Percentiles rank a stretch among this genome's conserved stretches.
These are phyloP conservation scores for Globisporangium paroecandrum DNA, from an alignment of 352 stramenopile species.

Conservation along the genomic window DNA sequence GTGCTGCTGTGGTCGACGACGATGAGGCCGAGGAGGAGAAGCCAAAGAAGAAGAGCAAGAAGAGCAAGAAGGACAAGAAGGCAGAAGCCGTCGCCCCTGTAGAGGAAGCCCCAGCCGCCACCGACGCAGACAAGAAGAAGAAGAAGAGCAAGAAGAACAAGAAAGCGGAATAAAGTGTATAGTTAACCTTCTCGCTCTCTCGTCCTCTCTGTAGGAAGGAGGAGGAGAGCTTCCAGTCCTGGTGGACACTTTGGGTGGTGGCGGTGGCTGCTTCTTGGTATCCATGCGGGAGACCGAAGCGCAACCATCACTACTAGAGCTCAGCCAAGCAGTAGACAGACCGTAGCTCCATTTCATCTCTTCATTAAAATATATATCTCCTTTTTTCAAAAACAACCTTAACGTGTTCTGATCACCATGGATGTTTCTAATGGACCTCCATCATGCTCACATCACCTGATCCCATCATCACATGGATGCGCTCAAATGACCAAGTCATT, in stretches of 20 bases:
- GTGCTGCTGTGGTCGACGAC: constrained; percentile 51
- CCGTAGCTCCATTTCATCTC: constrained; percentile 10
- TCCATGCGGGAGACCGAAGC: constrained; percentile 1
- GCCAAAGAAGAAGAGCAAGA: constrained; percentile 81
- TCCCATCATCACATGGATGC: not conserved
- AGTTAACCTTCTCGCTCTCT: constrained; percentile 31
- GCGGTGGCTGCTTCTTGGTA: not conserved
- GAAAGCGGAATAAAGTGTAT: constrained; percentile 67
- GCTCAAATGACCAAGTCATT: not conserved
- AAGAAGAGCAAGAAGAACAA: constrained; percentile 81
- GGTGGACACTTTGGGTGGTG: not conserved
- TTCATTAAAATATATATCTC: constrained; percentile 22
- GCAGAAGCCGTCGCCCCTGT: constrained; percentile 12
- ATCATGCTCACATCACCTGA: not conserved
- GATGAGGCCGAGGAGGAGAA: constrained; percentile 66
- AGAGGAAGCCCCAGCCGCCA: constrained; percentile 18
- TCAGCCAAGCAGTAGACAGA: constrained; percentile 9
- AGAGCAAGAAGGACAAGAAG: constrained; percentile 69
- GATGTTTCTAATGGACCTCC: not conserved
- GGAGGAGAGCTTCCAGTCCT: not conserved
- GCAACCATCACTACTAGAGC: not conserved
- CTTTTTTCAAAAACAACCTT: not conserved
- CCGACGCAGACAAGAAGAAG: constrained; percentile 63
- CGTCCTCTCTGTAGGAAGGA: not conserved
- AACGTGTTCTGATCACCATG: not conserved